Conservation (phyloP, 176 grass and related monocot species). For the Microstegium vimineum region DNA sequence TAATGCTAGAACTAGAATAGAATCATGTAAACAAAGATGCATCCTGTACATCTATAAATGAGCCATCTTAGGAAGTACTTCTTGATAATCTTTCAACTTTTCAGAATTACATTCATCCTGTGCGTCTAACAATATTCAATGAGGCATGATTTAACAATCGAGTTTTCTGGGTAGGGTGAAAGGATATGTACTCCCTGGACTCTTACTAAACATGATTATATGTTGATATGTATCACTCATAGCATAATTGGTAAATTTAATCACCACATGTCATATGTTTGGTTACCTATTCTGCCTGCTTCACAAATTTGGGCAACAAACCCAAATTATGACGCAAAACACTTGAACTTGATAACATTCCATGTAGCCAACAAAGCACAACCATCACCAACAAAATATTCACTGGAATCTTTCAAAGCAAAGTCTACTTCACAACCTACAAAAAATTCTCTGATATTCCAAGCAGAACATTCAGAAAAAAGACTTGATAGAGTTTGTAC, state of each 20-base stretch:
- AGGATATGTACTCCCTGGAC: background rate
- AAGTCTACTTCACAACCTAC: background rate
- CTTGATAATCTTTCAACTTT: background rate
- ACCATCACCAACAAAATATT: background rate
- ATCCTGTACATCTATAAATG: background rate
- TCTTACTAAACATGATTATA: background rate
- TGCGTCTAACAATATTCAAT: background rate
- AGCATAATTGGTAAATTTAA: background rate
- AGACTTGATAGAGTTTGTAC: background rate
- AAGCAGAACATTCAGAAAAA: background rate
- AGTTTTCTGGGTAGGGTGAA: background rate
- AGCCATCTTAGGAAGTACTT: background rate
- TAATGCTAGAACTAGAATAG: background rate
- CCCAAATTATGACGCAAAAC: background rate
- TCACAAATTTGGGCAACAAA: background rate
- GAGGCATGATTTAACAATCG: background rate
- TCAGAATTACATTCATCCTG: background rate
- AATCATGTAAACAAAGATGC: background rate
- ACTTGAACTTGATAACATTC: background rate
- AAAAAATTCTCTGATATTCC: background rate
- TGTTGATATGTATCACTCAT: background rate
- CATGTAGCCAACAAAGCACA: background rate
- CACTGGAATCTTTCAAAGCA: background rate
- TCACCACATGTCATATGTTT: background rate
- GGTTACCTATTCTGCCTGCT: background rate